Base-by-base conservation (phyloP, 306 rosid species). In the Neltuma alba region DNA sequence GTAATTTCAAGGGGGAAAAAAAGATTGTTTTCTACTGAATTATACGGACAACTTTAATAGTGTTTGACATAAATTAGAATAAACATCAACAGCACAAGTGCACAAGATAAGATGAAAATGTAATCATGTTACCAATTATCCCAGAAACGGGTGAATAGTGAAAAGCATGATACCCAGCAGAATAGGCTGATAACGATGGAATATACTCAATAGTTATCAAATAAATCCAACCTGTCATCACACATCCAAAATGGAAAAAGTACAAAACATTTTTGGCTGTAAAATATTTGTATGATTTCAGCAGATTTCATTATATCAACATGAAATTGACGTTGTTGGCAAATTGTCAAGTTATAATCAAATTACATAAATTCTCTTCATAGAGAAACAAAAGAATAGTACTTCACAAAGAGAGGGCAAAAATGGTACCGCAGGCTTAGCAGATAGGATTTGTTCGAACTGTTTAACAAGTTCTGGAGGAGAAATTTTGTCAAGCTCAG, bases 381-480 rank as follows among this genome's bases (percentile, higher is more conserved):
- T 5, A 7, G 12, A 28, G 12, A 52, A 52, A 50, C 5, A 30
- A 64, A 63, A 58, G 9, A 31, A 64, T 75, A 54, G 36, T 20
- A 55, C 13, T 52, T 70, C 28, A 54, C n/a, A 5, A 50, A 44
- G 34, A 66, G 45, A 52, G 27, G 12, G 27, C 9, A 36, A 27
- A 20, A 52, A 72, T 67, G 60, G 37, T 45, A 90, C 93, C 92
- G 80, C 89, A 34, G 91, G 52, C 80, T 82, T 91, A 67, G 88
- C 80, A 84, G 45, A n/a, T 33, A 92, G 76, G 76, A 71, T 83
- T 75, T 86, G 83, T 74, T 91, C 92, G 81, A 91, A 88, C 82
- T 92, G 88, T 68, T 86, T 85, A 58, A 91, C 9, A 44, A 92
- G 92, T 70, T 84, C 83, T 0, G 91, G 88, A 55, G 92, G 97